Conservation (phyloP, 495 filamentous ascomycete genomes). For the Aspergillus affinis region DNA sequence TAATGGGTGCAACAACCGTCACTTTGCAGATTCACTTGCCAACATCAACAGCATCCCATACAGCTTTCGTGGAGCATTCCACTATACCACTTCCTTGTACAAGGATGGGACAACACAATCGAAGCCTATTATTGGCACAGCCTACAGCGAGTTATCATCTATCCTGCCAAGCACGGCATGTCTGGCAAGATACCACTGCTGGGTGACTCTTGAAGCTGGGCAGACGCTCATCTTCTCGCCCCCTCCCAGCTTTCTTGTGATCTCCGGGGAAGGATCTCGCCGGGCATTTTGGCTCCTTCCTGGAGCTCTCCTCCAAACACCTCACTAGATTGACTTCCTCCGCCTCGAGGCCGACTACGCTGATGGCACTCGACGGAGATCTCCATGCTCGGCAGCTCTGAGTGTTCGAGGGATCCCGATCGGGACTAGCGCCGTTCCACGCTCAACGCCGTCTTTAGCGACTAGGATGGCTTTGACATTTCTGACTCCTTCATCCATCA, state of each 20-base stretch:
- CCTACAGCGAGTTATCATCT: neutral
- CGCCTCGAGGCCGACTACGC: neutral
- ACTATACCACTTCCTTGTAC: slow-evolving; percentile 9
- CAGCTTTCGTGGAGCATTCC: slow-evolving; percentile 11
- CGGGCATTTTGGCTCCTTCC: neutral
- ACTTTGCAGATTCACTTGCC: slow-evolving; percentile 17
- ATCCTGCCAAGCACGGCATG: slow-evolving; percentile 1
- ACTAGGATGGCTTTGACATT: slow-evolving; percentile 45
- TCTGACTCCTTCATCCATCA: slow-evolving; percentile 52
- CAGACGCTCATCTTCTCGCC: neutral
- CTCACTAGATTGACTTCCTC: neutral
- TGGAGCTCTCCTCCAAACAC: neutral
- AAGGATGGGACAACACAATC: neutral
- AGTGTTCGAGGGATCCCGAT: slow-evolving; percentile 27
- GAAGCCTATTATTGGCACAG: neutral
- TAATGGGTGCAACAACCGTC: slow-evolving; percentile 20
- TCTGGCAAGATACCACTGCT: slow-evolving; percentile 2
- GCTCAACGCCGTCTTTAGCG: slow-evolving; percentile 42
- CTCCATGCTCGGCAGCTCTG: neutral
- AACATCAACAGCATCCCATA: slow-evolving; percentile 11
- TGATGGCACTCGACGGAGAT: neutral
- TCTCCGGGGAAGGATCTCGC: neutral
- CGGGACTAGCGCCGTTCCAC: slow-evolving; percentile 40
- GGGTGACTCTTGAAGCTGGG: slow-evolving; percentile 15
- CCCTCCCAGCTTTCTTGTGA: neutral